Conservation (phyloP, 176 grass and related monocot species). For the Pharus latifolius region DNA sequence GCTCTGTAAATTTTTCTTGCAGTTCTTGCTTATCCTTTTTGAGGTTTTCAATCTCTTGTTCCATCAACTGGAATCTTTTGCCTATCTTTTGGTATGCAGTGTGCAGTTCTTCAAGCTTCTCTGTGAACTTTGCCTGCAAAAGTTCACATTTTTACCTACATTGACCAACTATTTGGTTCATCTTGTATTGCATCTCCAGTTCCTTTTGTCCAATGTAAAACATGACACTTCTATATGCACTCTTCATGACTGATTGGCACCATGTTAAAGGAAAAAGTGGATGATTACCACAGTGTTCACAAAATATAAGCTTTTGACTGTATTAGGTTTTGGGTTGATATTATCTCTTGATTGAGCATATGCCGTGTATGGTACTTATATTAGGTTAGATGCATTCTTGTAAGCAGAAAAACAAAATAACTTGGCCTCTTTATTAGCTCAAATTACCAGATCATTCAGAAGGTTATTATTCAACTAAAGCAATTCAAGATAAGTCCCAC, state of each 20-base stretch:
- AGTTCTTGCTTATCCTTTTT: slow-evolving; percentile 90
- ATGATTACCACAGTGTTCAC: background rate
- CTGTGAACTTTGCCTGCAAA: slow-evolving; percentile 80
- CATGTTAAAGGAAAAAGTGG: slow-evolving; percentile 15
- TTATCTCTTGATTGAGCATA: background rate
- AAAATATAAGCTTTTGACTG: slow-evolving; percentile 29
- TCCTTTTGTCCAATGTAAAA: slow-evolving; percentile 94
- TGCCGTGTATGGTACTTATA: background rate
- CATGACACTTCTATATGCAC: slow-evolving; percentile 75
- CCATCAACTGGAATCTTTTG: slow-evolving; percentile 80
- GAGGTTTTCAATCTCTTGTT: slow-evolving; percentile 68
- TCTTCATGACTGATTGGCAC: slow-evolving; percentile 75
- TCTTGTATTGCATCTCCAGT: slow-evolving; percentile 86
- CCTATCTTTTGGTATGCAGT: slow-evolving; percentile 80
- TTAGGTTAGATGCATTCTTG: background rate
- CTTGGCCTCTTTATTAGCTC: background rate
- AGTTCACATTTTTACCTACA: slow-evolving; percentile 72
- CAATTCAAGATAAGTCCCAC: background rate
- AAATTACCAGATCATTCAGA: background rate
- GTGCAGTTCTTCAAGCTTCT: slow-evolving; percentile 83
- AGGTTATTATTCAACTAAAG: background rate
- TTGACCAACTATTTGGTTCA: slow-evolving; percentile 68
- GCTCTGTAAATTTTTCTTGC: slow-evolving; percentile 89
- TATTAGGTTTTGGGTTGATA: background rate
- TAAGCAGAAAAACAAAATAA: background rate